These are phyloP conservation scores for Priceomyces carsonii DNA, from an alignment of 805 yeast species.

Conservation along the genomic window DNA sequence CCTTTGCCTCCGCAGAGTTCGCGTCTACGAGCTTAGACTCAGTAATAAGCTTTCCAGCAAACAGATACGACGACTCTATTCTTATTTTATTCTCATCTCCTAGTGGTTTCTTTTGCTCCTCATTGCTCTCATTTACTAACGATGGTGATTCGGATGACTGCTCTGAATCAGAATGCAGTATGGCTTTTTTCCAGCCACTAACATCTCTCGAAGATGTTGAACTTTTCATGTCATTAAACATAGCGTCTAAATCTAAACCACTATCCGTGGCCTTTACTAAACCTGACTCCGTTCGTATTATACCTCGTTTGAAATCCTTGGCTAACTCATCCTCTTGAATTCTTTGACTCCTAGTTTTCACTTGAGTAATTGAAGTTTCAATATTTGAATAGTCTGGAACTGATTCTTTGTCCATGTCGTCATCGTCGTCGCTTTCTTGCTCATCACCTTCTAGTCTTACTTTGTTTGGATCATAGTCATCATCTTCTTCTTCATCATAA, in stretches of 20 bases:
- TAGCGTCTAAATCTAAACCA: slow-evolving; percentile 30
- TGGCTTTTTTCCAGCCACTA: slow-evolving; percentile 8
- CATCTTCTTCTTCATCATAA: slow-evolving; percentile 31
- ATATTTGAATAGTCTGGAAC: slow-evolving; percentile 49
- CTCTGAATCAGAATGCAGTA: slow-evolving; percentile 1
- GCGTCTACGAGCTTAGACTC: slow-evolving; percentile 79
- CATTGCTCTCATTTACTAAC: slow-evolving; percentile 6
- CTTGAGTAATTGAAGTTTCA: slow-evolving; percentile 55
- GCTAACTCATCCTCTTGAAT: slow-evolving; percentile 31
- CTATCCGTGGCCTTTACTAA: slow-evolving; percentile 11
- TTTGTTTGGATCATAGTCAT: slow-evolving; percentile 30
- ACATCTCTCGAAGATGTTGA: slow-evolving; percentile 14
- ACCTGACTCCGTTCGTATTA: slow-evolving; percentile 14
- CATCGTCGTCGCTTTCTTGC: slow-evolving; percentile 25
- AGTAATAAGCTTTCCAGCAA: slow-evolving; percentile 81
- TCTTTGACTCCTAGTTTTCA: slow-evolving; percentile 70
- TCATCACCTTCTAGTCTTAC: slow-evolving; percentile 15
- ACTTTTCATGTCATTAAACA: slow-evolving; percentile 28
- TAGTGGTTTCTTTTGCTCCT: slow-evolving; percentile 2
- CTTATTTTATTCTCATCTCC: slow-evolving; percentile 51
- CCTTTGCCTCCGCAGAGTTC: slow-evolving; percentile 84
- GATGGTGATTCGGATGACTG: slow-evolving; percentile 14
- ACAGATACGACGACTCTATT: slow-evolving; percentile 77
- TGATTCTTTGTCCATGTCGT: slow-evolving; percentile 26
- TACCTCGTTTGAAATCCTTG: slow-evolving; percentile 10